These are phyloP conservation scores for Trichoderma brevicompactum DNA, from an alignment of 2,329 filamentous ascomycete genomes.

Conservation along the genomic window DNA sequence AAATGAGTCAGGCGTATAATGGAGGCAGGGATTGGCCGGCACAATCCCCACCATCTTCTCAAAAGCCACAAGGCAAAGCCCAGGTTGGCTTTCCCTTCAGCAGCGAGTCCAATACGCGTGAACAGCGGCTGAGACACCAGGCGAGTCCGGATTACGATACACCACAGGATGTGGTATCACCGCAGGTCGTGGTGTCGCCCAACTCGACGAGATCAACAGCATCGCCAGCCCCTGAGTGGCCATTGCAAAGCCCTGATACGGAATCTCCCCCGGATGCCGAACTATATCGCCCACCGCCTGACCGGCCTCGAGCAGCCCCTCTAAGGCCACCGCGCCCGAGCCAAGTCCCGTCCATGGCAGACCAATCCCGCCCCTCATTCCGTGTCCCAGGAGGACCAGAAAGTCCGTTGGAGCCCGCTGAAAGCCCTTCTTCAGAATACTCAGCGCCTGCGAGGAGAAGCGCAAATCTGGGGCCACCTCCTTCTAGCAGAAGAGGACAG, in stretches of 20 bases:
- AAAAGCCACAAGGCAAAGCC: conserved; percentile 58
- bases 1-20: conserved; percentile 63
- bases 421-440: conserved; percentile 34
- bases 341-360: conserved; percentile 61
- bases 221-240: conserved; percentile 59
- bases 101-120: conserved; percentile 14
- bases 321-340: conserved; percentile 65
- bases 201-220: conserved; percentile 22
- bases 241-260: conserved; percentile 49
- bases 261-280: conserved; percentile 43
- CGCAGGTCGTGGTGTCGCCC: conserved; percentile 4
- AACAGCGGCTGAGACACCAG: conserved; percentile 36
- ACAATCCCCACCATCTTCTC: conserved; percentile 54
- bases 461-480: conserved; percentile 62
- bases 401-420: conserved; percentile 1
- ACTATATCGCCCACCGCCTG: conserved; percentile 57
- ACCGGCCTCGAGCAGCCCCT: conserved; percentile 54
- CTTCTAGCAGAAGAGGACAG: conserved; percentile 61
- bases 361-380: conserved; percentile 58
- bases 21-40: conserved; percentile 56
- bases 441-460: conserved; percentile 48
- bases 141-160: conserved; percentile 24
- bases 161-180: conserved; percentile 11
- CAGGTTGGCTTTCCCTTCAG: conserved; percentile 45
- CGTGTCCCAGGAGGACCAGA: conserved; percentile 38